Conservation (phyloP, 2,329 filamentous ascomycete species). For the Aspergillus thermomutatus region DNA sequence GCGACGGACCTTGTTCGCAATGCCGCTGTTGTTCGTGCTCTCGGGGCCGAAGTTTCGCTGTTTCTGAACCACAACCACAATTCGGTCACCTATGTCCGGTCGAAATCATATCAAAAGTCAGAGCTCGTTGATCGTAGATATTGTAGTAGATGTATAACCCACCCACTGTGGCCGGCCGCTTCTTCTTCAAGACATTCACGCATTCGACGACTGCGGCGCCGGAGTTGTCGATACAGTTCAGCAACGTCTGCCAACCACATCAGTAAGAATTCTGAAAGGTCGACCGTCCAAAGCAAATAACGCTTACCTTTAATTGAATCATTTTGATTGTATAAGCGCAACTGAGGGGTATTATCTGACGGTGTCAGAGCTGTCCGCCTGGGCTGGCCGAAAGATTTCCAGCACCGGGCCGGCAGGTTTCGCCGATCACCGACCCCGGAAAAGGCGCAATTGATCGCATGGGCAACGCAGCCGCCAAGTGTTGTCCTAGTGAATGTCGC, state of each 20-base stretch:
- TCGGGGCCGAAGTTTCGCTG: conserved; percentile 75
- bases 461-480: conserved; percentile 9
- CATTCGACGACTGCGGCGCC: conserved; percentile 97
- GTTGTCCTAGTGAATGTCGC: conserved; percentile 4
- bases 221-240: conserved; percentile 99
- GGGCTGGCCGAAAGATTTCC: conserved; percentile 18
- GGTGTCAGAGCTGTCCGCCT: conserved; percentile 1
- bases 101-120: conserved; percentile 1
- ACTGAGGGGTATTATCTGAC: background rate
- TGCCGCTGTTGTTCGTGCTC: conserved; percentile 67
- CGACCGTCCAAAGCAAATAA: background rate
- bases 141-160: conserved; percentile 31
- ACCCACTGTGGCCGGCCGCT: conserved; percentile 83
- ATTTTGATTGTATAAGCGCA: conserved; percentile 56
- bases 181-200: conserved; percentile 86
- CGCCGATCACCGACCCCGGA: conserved; percentile 23
- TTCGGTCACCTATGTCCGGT: conserved; percentile 71
- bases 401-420: conserved; percentile 20
- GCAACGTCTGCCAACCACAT: conserved; percentile 66
- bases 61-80: conserved; percentile 96
- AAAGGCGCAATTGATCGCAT: conserved; percentile 1
- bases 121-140: background rate
- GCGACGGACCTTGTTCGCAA: conserved; percentile 89
- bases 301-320: conserved; percentile 78
- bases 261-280: conserved; percentile 8